Base-by-base conservation (phyloP, 345 rosid species). In the Schrenkiella parvula region DNA sequence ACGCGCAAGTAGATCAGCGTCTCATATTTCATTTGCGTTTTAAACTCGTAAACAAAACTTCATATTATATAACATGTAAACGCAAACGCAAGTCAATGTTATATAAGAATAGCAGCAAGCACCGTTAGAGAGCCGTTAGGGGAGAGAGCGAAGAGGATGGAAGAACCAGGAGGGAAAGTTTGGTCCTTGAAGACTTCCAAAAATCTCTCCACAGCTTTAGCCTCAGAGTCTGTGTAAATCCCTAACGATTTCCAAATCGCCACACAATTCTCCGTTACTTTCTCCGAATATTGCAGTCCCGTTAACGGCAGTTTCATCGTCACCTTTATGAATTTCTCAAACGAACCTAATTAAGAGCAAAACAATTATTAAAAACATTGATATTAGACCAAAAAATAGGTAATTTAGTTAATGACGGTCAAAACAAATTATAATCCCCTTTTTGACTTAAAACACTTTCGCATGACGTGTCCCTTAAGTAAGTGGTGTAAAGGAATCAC, bases 191-290 rank as follows among this genome's bases (percentile, higher is more conserved):
- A 90, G 47, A 80, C 57, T 64, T 84, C 71, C 8, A 63, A 17
- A 58, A 93, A 87, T 17, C 78, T 81, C 65, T 87, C 87, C 23
- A 86, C 80, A 34, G 93, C 96, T 78, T 82, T 83, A 21, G 87
- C 93, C 68, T 93, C 97, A 15, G 73, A 81, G 5, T 93, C 97
- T 0, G 88, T 85, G 76, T 83, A 93, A 44, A 86, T 37, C 50
- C 96, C 96, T 23, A 85, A 9, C 1, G 89, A 81, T 70, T 90
- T 88, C 98, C 96, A 93, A 9, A 70, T 58, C 1, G 84, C 86
- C 3, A 84, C 83, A 64, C 97, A 93, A 22, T 90, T 90, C 79
- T 89, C 91, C 0, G 92, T 18, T 9, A 93, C 97, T 70, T 85
- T 87, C 82, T 87, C 92, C 0, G 97, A 74, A 47, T 85, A 93